Base-by-base conservation (phyloP, 2,329 filamentous ascomycete species). In the Penicillium sp. region DNA sequence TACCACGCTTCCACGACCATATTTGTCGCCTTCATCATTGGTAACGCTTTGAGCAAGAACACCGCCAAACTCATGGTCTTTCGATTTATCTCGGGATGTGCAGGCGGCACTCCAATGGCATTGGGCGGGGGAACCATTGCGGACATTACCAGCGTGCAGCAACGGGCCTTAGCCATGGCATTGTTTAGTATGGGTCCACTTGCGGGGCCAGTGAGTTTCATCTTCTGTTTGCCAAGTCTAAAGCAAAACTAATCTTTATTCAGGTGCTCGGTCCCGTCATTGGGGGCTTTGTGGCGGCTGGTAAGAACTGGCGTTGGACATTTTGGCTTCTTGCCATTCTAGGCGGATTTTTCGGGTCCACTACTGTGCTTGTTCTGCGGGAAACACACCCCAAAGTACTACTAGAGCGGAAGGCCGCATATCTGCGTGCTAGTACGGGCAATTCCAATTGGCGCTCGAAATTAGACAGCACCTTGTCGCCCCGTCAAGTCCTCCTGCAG, bases 21-120 rank as follows among this genome's bases (percentile, higher is more conserved):
- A 53, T 88, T 88, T 68, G 80, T 83, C 56, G 66, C 80, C 2
- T 87, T 84, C 74, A 71, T 76, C 13, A 66, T 85, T 31, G 82
- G 73, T 13, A 81, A 81, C 65, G 82, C 83, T 0, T 69, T 82
- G 24, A 77, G 81, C 1, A 79, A 78, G 0, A 76, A 73, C n/a
- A 22, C 55, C 10, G 55, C 51, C 32, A 38, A 48, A 13, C 59
- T 60, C 20, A 47, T 47, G 44, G 31, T 47, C n/a, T 47, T 47
- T n/a, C 78, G 79, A 2, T 70, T 82, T 39, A 59, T 82, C 26
- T 73, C 74, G 4, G 59, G 61, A 35, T 58, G 51, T n/a, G 54
- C 55, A 18, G 61, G 56, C 9, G 57, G 51, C 13, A 73, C 72
- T 1, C 81, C 85, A 0, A 65, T 81, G 31, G 77, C 81, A 8